Evolutionary conservation across 2,329 filamentous ascomycete genomes (phyloP), one percentile per base, ranked within the genome.

Genomic region (Alternaria conjuncta): DNA sequence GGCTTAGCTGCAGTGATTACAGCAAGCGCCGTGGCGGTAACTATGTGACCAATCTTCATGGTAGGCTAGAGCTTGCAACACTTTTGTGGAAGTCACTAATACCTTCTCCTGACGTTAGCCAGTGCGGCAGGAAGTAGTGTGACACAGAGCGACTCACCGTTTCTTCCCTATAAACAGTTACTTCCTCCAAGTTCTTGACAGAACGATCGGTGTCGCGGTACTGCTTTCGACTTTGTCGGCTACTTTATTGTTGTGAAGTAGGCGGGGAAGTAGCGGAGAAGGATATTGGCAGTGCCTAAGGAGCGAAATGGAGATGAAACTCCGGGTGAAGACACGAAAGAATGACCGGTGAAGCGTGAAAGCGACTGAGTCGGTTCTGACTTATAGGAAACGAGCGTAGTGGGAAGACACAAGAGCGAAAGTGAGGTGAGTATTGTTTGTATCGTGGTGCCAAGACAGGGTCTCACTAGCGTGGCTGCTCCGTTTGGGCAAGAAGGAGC

Each of bases 1-100:
- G 84, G 86, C 72, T 89, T 85, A 28, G 90, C 90, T 55, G 84
- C 83, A 61, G 83, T 86, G 57, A 86, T 71, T 15, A 73, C 77
- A 63, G 82, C 86, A 58, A 87, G 71, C 43, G 74, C 76, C 62
- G 79, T 77, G 51, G 78, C 60, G 59, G 78, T 72, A 64, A 81
- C 65, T 62, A 78, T 71, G 49, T 75, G 66, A 49, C 75, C 64
- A 58, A 78, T 67, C 75, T 78, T 82, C 79, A 80, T 82, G 47
- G 51, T 71, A 63, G 30, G 54, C 41, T 63, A 65, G 63, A 47
- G 51, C 58, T 65, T 60, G 26, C 18, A 43, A 53, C 25, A 18
- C 20, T 55, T 44, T 57, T n/a, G 51, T 36, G 30, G 32, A 54
- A 9, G 18, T 62, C 18, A 44, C 57, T 59, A 45, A 54, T 21